phyloP scores from a whole-genome alignment of 2,329 filamentous ascomycete genomes.

The Coniochaeta ligniaria region DNA sequence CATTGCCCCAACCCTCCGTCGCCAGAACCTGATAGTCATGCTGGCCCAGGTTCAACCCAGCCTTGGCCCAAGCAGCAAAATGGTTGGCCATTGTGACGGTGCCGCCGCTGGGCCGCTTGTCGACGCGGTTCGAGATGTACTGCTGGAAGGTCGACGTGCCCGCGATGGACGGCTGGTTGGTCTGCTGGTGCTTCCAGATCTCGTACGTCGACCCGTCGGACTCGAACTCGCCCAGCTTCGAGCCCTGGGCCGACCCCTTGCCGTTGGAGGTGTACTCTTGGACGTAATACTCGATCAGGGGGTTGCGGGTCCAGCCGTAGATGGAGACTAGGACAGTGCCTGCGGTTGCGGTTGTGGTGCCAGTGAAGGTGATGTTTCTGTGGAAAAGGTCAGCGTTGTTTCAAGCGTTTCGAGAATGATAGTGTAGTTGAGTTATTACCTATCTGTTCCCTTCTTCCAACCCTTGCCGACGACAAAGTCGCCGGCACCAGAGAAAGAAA shows the following conservation, averaged over 20 bases:
- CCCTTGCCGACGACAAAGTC: conserved; percentile 54
- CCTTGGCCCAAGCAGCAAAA: conserved; percentile 42
- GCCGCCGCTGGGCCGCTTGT: conserved; percentile 35
- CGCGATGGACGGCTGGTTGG: conserved; percentile 36
- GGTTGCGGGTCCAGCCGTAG: conserved; percentile 29
- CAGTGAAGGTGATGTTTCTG: conserved; percentile 22
- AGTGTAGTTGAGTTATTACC: conserved; percentile 27
- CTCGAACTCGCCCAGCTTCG: conserved; percentile 21
- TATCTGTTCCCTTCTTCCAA: conserved; percentile 43
- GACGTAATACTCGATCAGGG: conserved; percentile 31
- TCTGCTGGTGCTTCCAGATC: conserved; percentile 24
- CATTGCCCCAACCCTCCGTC: conserved; percentile 36
- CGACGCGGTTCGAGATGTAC: conserved; percentile 39
- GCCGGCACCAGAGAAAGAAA: conserved; percentile 33
- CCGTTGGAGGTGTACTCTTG: conserved; percentile 24
- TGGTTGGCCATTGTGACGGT: conserved; percentile 42
- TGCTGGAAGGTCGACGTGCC: conserved; percentile 42
- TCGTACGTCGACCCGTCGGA: conserved; percentile 26
- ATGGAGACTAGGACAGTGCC: conserved; percentile 25
- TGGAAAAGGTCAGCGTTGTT: background rate
- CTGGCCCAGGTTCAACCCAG: conserved; percentile 37
- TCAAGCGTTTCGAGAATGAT: background rate
- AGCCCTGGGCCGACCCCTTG: conserved; percentile 20
- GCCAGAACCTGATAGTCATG: conserved; percentile 46
- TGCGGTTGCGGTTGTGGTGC: conserved; percentile 11